Evolutionary conservation across 495 filamentous ascomycete genomes (phyloP).

Genomic region (Aspergillus egyptiacus): DNA sequence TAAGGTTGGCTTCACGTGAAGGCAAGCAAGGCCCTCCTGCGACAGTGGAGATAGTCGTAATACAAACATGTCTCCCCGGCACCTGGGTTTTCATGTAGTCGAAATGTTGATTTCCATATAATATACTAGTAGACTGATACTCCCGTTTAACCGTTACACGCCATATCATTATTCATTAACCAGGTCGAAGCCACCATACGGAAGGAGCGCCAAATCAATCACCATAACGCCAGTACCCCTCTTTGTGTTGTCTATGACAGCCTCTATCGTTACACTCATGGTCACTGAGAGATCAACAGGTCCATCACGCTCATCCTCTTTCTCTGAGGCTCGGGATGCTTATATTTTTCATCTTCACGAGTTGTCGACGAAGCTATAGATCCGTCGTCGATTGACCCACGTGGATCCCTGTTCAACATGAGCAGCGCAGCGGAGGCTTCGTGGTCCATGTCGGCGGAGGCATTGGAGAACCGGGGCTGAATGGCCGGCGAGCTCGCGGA

Average conservation of each 20-base stretch:
- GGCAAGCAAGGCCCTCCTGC: too few species aligned
- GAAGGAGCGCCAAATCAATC: too few species aligned
- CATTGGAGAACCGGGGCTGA: slow-evolving; percentile 20
- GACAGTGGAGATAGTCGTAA: too few species aligned
- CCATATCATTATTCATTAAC: slow-evolving; percentile 5
- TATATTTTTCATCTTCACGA: neutral
- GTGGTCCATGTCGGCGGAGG: slow-evolving; percentile 53
- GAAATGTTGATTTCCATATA: too few species aligned
- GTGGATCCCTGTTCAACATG: slow-evolving; percentile 68
- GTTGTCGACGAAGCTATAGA: slow-evolving; percentile 13
- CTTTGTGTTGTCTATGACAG: slow-evolving; percentile 5
- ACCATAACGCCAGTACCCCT: neutral
- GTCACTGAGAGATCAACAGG: slow-evolving; percentile 56
- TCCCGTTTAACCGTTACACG: too few species aligned
- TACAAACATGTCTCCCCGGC: too few species aligned
- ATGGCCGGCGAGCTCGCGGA: slow-evolving; percentile 31
- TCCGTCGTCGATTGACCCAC: slow-evolving; percentile 36
- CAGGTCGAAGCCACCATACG: neutral
- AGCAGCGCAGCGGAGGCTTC: slow-evolving; percentile 76
- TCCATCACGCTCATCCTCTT: slow-evolving; percentile 75
- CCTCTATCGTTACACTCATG: slow-evolving; percentile 4
- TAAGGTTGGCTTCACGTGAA: too few species aligned
- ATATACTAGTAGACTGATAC: too few species aligned
- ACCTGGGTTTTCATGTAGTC: too few species aligned
- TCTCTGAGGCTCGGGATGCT: slow-evolving; percentile 17